Evolutionary conservation across 2,329 filamentous ascomycete genomes (phyloP).

Genomic region (Parascedosporium putredinis): DNA sequence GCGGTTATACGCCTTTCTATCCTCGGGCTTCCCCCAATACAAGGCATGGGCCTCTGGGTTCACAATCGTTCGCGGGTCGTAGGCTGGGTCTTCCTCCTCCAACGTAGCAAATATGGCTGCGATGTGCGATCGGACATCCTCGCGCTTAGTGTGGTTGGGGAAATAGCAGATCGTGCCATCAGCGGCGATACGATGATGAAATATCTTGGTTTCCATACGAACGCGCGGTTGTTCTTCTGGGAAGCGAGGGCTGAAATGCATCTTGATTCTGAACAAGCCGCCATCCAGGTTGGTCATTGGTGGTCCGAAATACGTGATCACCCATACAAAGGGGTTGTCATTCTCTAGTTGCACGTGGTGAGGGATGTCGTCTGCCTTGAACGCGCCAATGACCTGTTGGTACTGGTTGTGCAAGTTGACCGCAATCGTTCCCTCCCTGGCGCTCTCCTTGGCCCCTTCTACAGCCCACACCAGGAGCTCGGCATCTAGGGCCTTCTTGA

Average conservation of each 20-base stretch:
- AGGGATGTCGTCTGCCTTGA: slow-evolving; percentile 60
- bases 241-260: slow-evolving; percentile 74
- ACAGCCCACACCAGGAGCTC: slow-evolving; percentile 64
- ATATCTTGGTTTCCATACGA: slow-evolving; percentile 68
- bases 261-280: slow-evolving; percentile 71
- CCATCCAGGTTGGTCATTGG: slow-evolving; percentile 92
- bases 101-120: slow-evolving; percentile 70
- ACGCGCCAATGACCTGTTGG: slow-evolving; percentile 67
- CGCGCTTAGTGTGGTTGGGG: slow-evolving; percentile 45
- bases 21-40: slow-evolving; percentile 69
- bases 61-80: slow-evolving; percentile 81
- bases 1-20: slow-evolving; percentile 77
- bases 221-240: slow-evolving; percentile 82
- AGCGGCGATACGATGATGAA: slow-evolving; percentile 75
- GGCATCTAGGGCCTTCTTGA: slow-evolving; percentile 60
- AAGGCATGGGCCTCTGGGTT: slow-evolving; percentile 77
- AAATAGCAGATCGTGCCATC: slow-evolving; percentile 80
- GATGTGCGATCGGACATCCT: slow-evolving; percentile 75
- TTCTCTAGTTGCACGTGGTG: slow-evolving; percentile 69
- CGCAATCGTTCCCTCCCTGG: slow-evolving; percentile 63
- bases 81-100: slow-evolving; percentile 81
- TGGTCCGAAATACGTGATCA: slow-evolving; percentile 77
- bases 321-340: slow-evolving; percentile 83
- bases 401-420: slow-evolving; percentile 76
- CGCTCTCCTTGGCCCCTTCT: slow-evolving; percentile 53